A percentile compares a stretch with the other conserved stretches of the same genome.
These are phyloP conservation scores for Eimeria praecox DNA, from an alignment of 169 alveolate species.

Conservation along the genomic window DNA sequence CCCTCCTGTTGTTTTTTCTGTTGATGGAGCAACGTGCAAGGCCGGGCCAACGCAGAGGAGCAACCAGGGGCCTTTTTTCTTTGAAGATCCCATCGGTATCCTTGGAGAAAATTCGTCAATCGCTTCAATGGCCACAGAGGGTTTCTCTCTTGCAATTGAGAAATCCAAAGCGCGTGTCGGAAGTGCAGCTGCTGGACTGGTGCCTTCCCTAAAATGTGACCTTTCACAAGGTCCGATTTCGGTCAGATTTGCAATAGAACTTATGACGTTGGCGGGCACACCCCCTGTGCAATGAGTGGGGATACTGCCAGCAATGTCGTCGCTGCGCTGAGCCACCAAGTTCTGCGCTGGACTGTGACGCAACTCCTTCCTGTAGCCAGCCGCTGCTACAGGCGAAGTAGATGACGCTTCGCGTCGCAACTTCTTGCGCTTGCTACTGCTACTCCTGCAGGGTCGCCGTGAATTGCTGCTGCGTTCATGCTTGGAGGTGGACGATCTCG, in stretches of 20 bases:
- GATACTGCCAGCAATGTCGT: neutral
- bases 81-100: neutral
- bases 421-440: conserved; percentile 49
- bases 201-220: neutral
- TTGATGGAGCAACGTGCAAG: conserved; percentile 31
- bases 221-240: neutral
- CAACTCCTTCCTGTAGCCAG: conserved; percentile 5
- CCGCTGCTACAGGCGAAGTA: neutral
- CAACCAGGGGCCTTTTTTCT: conserved; percentile 43
- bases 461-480: conserved; percentile 37
- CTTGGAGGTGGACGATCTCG: neutral
- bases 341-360: neutral
- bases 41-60: conserved; percentile 53
- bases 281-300: neutral
- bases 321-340: conserved; percentile 35
- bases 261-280: neutral
- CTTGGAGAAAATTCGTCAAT: neutral
- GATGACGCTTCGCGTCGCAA: conserved; percentile 21
- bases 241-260: neutral
- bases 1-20: neutral
- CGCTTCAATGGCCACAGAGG: neutral
- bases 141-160: neutral
- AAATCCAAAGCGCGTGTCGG: neutral
- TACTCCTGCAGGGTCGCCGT: conserved; percentile 31
- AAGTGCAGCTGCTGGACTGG: neutral